These are phyloP conservation scores for Chlorella ohadii DNA, from an alignment of 139 green algal genomes.

Conservation along the genomic window DNA sequence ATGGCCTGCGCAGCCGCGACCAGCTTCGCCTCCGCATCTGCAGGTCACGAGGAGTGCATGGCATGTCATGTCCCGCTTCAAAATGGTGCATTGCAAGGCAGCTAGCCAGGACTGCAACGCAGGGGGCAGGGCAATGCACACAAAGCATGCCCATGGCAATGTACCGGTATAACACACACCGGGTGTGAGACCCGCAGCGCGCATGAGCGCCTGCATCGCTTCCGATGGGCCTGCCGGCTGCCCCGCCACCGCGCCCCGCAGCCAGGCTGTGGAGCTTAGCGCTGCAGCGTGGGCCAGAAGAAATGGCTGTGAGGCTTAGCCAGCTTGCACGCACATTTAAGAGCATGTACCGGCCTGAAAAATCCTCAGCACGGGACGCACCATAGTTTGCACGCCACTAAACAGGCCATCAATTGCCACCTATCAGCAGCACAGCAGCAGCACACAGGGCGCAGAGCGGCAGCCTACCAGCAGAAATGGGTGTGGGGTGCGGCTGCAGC, in stretches of 20 bases:
- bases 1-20: neutral
- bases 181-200: neutral
- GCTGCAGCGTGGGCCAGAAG: neutral
- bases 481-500: constrained; percentile 4
- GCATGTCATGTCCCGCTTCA: too few relatives aligned
- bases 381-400: too few relatives aligned
- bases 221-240: constrained; percentile 2
- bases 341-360: too few relatives aligned
- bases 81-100: too few relatives aligned
- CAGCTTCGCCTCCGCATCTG: constrained; percentile 4
- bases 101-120: too few relatives aligned
- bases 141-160: too few relatives aligned
- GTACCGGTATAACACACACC: too few relatives aligned
- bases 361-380: neutral
- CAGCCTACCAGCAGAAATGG: constrained; percentile 9
- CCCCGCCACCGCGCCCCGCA: neutral
- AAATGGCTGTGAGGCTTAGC: neutral
- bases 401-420: too few relatives aligned
- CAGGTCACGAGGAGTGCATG: neutral
- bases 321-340: too few relatives aligned
- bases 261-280: constrained; percentile 4
- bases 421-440: neutral
- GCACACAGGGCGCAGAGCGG: neutral
- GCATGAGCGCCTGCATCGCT: neutral
- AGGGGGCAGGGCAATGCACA: too few relatives aligned